phyloP scores from a whole-genome alignment of 345 rosid species.

The Euphorbia peplus region DNA sequence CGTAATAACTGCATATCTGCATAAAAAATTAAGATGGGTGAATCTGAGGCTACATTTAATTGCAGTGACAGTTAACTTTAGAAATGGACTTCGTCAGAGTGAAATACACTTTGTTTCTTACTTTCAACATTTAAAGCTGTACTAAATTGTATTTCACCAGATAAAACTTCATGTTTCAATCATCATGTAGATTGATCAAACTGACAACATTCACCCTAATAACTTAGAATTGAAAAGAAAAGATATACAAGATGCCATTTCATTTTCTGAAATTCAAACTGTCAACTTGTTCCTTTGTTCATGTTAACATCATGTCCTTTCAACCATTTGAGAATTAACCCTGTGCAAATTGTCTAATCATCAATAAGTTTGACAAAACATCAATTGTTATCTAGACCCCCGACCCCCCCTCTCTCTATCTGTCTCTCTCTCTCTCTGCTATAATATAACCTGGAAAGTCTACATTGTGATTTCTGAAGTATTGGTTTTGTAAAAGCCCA shows the following conservation, averaged over 20 bases:
- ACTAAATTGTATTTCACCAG: neutral
- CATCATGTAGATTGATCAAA: neutral
- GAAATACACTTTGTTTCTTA: neutral
- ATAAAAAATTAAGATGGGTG: constrained; percentile 19
- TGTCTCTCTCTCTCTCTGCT: too few relatives aligned
- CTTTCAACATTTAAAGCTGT: neutral
- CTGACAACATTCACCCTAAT: neutral
- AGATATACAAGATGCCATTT: neutral
- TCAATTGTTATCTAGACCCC: neutral
- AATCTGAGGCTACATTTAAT: constrained; percentile 2
- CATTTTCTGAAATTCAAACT: neutral
- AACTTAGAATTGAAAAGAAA: neutral
- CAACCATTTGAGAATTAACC: neutral
- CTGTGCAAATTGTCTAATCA: neutral
- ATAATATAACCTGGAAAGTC: neutral
- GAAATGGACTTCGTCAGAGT: neutral
- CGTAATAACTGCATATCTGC: constrained; percentile 63
- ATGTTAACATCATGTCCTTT: neutral
- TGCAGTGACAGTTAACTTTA: neutral
- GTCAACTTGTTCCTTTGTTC: neutral
- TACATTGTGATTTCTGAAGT: neutral
- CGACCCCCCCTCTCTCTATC: too few relatives aligned
- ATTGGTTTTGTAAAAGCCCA: too few relatives aligned
- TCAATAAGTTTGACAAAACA: neutral
- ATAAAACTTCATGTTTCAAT: neutral